Conservation (phyloP, 169 alveolate genomes). For the Plasmodium adleri region DNA sequence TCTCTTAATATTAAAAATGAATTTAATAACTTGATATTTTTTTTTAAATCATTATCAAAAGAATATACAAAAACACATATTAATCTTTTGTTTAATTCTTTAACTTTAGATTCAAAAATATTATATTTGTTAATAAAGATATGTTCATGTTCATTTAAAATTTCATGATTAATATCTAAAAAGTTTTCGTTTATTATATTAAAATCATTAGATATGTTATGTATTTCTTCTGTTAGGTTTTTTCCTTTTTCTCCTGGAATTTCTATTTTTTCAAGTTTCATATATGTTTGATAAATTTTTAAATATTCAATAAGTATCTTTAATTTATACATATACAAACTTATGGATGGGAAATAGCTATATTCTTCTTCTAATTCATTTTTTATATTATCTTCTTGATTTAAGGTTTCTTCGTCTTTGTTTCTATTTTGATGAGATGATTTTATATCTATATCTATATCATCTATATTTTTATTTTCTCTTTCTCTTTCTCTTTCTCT, state of each 20-base stretch:
- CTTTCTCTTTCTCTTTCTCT: neutral
- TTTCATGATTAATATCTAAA: slow-evolving; percentile 75
- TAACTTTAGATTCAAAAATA: slow-evolving; percentile 40
- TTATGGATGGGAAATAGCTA: slow-evolving; percentile 49
- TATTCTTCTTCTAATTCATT: slow-evolving; percentile 53
- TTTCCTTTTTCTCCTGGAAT: slow-evolving; percentile 76
- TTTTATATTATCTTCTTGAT: neutral
- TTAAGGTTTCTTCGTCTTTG: no score
- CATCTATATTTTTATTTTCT: neutral
- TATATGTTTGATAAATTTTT: slow-evolving; percentile 57
- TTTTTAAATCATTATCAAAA: slow-evolving; percentile 49
- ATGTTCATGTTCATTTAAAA: slow-evolving; percentile 78
- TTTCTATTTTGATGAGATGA: no score
- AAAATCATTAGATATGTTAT: slow-evolving; percentile 30
- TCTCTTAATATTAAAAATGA: slow-evolving; percentile 65
- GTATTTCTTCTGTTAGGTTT: slow-evolving; percentile 55
- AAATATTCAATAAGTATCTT: slow-evolving; percentile 51
- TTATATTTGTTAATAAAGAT: slow-evolving; percentile 78
- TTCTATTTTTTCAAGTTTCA: slow-evolving; percentile 73
- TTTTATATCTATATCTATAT: neutral
- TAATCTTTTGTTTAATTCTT: slow-evolving; percentile 42
- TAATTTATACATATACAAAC: slow-evolving; percentile 44
- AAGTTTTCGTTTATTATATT: slow-evolving; percentile 50
- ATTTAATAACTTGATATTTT: slow-evolving; percentile 42
- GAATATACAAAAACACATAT: slow-evolving; percentile 46